Percentiles rank a stretch among this genome's conserved stretches.
phyloP scores from a whole-genome alignment of 1,139 yeast species.

The Meyerozyma sp. region DNA sequence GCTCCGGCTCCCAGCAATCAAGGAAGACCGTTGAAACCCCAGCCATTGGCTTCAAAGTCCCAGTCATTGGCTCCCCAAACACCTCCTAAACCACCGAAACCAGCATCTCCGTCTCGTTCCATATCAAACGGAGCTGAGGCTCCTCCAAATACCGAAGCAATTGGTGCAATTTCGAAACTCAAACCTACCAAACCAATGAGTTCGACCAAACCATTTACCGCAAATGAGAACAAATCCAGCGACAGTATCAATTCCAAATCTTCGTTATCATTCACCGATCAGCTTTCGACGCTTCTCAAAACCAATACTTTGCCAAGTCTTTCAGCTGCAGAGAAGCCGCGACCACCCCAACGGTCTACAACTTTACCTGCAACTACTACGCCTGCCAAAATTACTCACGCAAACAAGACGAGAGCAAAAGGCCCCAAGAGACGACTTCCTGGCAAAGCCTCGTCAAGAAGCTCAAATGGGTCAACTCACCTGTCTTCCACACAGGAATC shows the following conservation, averaged over 20 bases:
- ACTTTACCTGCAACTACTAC: background rate
- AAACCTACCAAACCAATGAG: background rate
- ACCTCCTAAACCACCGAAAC: background rate
- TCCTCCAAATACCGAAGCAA: background rate
- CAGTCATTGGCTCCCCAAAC: background rate
- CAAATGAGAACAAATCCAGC: background rate
- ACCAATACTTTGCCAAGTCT: background rate
- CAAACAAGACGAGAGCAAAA: slow-evolving; percentile 57
- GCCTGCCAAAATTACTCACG: slow-evolving; percentile 40
- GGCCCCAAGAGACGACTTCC: slow-evolving; percentile 79
- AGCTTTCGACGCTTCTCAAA: background rate
- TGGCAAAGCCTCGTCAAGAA: slow-evolving; percentile 11
- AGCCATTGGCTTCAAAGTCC: background rate
- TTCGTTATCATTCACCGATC: background rate
- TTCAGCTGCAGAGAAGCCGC: background rate
- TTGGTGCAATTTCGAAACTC: background rate
- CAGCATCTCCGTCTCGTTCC: background rate
- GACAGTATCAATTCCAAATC: background rate
- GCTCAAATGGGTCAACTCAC: background rate
- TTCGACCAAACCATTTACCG: background rate
- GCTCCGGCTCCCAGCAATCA: background rate
- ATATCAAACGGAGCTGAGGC: background rate
- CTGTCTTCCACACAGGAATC: background rate
- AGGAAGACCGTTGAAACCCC: background rate
- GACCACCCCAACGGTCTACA: background rate